Percentiles rank a stretch among this genome's conserved stretches.
Conservation (phyloP, 2,329 filamentous ascomycete genomes). For the Pseudocercospora crystallina region DNA sequence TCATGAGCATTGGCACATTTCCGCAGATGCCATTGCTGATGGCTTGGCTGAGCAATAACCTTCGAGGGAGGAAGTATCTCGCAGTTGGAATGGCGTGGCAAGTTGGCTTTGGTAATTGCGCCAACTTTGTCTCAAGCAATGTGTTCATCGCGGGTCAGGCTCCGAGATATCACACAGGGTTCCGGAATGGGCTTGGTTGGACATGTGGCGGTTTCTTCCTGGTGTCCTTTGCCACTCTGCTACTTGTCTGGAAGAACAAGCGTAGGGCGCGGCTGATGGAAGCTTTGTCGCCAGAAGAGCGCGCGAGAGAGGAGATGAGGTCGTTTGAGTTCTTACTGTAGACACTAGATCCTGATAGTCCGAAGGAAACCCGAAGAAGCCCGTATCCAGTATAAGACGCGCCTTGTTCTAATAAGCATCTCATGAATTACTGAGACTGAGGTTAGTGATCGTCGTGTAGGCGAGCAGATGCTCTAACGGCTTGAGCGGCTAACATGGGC, state of each 20-base stretch:
- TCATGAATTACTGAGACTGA: background rate
- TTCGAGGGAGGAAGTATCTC: slow-evolving; percentile 10
- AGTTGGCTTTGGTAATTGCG: slow-evolving; percentile 13
- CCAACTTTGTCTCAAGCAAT: slow-evolving; percentile 12
- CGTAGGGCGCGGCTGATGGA: slow-evolving; percentile 1
- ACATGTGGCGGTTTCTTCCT: slow-evolving; percentile 2
- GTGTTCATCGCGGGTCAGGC: slow-evolving; percentile 10
- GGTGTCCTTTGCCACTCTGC: slow-evolving; percentile 6
- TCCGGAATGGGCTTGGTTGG: slow-evolving; percentile 6
- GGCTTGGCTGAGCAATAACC: slow-evolving; percentile 10
- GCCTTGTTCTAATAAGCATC: background rate
- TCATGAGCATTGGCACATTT: slow-evolving; percentile 15
- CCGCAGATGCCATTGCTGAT: slow-evolving; percentile 14
- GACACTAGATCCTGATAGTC: slow-evolving; percentile 1
- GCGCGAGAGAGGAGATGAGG: slow-evolving; percentile 1
- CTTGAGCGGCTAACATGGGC: too few relatives aligned
- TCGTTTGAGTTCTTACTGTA: slow-evolving; percentile 13
- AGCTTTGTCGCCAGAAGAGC: slow-evolving; percentile 2
- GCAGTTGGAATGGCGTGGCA: slow-evolving; percentile 15
- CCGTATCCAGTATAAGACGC: background rate
- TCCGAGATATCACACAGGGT: slow-evolving; percentile 9
- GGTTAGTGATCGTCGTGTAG: too few relatives aligned
- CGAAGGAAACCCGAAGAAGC: background rate
- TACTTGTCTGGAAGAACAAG: slow-evolving; percentile 5
- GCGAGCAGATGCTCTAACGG: too few relatives aligned